Percentiles rank a stretch among this genome's conserved stretches.
These are phyloP conservation scores for Colletotrichum sp. DNA, from an alignment of 2,329 filamentous ascomycete species.

Conservation along the genomic window DNA sequence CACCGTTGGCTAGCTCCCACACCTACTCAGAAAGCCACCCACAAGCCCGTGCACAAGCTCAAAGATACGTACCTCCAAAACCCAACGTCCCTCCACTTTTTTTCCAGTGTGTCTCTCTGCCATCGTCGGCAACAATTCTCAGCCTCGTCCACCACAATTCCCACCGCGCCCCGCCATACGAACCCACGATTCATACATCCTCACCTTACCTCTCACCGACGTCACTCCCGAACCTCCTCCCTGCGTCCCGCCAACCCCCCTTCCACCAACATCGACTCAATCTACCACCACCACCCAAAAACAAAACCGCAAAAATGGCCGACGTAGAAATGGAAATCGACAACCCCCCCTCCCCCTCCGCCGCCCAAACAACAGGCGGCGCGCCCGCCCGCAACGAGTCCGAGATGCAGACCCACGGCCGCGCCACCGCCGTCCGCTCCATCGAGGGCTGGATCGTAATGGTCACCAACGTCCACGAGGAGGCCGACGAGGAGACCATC, in stretches of 20 bases:
- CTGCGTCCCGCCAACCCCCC: not conserved
- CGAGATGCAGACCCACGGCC: conserved; percentile 74
- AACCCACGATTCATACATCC: not conserved
- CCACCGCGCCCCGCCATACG: not conserved
- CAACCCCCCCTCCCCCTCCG: conserved; percentile 34
- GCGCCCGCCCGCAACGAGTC: conserved; percentile 54
- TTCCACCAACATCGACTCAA: not conserved
- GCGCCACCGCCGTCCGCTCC: conserved; percentile 81
- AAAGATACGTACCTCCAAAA: not conserved
- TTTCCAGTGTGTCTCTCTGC: not conserved
- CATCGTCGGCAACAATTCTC: not conserved
- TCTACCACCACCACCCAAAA: no score
- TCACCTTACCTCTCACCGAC: not conserved
- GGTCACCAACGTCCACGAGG: conserved; percentile 86
- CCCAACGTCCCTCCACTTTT: not conserved
- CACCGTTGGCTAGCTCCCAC: not conserved
- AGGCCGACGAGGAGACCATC: conserved; percentile 82
- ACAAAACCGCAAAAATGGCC: conserved; percentile 42
- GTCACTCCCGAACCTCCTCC: not conserved
- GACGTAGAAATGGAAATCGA: conserved; percentile 67
- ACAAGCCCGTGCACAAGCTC: conserved; percentile 6
- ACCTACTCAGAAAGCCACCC: not conserved
- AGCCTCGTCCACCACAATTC: conserved; percentile 1
- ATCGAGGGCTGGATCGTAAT: conserved; percentile 91
- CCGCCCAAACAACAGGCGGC: conserved; percentile 26